Percentiles rank a stretch among this genome's conserved stretches.
These are phyloP conservation scores for Beauveria bassiana DNA, from an alignment of 2,329 filamentous ascomycete genomes.

Conservation along the genomic window DNA sequence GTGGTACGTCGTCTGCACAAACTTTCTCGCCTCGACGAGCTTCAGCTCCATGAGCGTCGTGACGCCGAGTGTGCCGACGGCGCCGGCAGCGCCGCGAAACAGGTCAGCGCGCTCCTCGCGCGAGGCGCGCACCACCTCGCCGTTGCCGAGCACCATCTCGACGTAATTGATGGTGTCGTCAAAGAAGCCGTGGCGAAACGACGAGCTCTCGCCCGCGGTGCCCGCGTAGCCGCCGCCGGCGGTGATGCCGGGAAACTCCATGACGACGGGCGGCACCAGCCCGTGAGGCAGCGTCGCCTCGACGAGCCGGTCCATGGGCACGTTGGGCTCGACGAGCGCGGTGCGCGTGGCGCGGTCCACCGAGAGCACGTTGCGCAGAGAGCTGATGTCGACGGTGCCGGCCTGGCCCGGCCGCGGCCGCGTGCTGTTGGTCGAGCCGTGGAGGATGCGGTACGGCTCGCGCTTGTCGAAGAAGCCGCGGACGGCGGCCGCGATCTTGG, in stretches of 20 bases:
- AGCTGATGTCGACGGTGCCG: constrained; percentile 54
- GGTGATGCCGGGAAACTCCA: constrained; percentile 72
- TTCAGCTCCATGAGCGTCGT: constrained; percentile 59
- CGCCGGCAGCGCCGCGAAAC: constrained; percentile 58
- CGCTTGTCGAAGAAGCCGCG: constrained; percentile 38
- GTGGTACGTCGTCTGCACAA: constrained; percentile 56
- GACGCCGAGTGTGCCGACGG: constrained; percentile 60
- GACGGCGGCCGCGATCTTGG: constrained; percentile 39
- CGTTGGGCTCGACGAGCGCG: constrained; percentile 67
- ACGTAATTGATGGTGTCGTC: constrained; percentile 55
- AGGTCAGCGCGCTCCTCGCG: constrained; percentile 40
- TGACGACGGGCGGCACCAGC: constrained; percentile 63
- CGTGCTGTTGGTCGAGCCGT: constrained; percentile 72
- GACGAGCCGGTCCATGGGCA: constrained; percentile 65
- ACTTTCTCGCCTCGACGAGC: constrained; percentile 51
- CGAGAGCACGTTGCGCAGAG: constrained; percentile 54
- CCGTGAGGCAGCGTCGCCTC: constrained; percentile 56
- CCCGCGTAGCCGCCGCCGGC: constrained; percentile 65
- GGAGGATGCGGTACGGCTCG: constrained; percentile 64
- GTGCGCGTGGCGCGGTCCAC: constrained; percentile 48
- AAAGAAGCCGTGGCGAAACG: constrained; percentile 65
- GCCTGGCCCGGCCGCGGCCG: constrained; percentile 34
- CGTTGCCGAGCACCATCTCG: constrained; percentile 64
- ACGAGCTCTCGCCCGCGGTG: constrained; percentile 62
- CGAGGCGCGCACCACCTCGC: constrained; percentile 51